Conservation (phyloP, 176 grass and related monocot genomes). For the Zizania latifolia region DNA sequence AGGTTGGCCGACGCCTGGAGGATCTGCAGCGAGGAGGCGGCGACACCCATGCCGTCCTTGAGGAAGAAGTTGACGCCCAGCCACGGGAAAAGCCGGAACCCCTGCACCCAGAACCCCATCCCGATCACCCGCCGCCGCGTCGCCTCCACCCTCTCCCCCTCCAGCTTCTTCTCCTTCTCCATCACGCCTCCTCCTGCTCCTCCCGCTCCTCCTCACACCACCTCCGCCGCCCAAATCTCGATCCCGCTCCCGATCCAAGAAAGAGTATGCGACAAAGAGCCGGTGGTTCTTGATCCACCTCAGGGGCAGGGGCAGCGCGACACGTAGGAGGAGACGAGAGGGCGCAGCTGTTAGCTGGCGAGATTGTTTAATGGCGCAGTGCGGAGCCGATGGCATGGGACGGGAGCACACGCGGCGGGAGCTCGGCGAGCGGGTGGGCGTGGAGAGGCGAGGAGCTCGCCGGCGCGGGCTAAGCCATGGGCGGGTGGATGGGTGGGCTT, state of each 20-base stretch:
- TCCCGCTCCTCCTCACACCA: not conserved
- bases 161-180: constrained; percentile 30
- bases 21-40: constrained; percentile 71
- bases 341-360: not conserved
- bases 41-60: constrained; percentile 81
- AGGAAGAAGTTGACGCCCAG: constrained; percentile 90
- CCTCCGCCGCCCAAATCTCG: constrained; percentile 3
- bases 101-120: constrained; percentile 88
- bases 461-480: not conserved
- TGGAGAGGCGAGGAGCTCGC: not conserved
- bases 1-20: constrained; percentile 84
- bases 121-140: constrained; percentile 59
- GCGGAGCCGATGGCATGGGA: not conserved
- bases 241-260: constrained; percentile 13
- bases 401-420: constrained; percentile 18
- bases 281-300: not conserved
- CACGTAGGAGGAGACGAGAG: not conserved
- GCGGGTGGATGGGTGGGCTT: not conserved
- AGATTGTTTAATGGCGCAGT: not conserved
- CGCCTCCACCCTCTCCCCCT: constrained; percentile 30
- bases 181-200: not conserved
- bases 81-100: constrained; percentile 88
- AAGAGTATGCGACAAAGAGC: not conserved
- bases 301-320: not conserved
- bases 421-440: not conserved